Base-by-base conservation (phyloP, 73 alveolate genomes). In the Effrenium voratum region DNA sequence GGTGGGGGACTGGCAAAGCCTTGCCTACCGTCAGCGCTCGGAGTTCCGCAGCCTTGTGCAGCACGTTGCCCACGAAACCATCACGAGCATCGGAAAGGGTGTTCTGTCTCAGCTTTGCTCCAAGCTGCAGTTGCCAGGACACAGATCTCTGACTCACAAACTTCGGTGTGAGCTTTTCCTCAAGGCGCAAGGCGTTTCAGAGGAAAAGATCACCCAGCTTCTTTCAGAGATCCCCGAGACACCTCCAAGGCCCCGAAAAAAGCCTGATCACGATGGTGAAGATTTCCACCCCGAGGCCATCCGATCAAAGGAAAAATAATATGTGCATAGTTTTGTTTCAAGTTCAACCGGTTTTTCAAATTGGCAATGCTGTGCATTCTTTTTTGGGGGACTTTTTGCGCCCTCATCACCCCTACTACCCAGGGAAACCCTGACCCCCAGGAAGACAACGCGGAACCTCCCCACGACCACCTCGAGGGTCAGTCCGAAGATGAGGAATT, bases 211-310 rank as follows among this genome's bases (percentile, higher is more conserved):
- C 44, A 49, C 36, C 66, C 2, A 2, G 2, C 47, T 85, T 24
- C n/a, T 85, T 44, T 44, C 34, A 34, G 43, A 40, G 81, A 55
- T 85, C 26, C 93, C 93, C 13, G 81, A 81, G 19, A 46, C 45
- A 26, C 87, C 87, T 2, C 63, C 87, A 22, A 57, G 87, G 10
- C 40, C 40, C 44, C 43, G 47, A 43, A 77, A 77, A 24, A 60
- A 68, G 81, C n/a, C n/a, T n/a, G 81, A 44, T 4, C 49, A 81
- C 0, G 92, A 81, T 4, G 75, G 41, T 3, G 92, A 2, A n/a
- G 92, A 81, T 2, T 63, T 10, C 8, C 76, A 34, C 38, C 59
- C 75, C 2, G 47, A 70, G 22, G 66, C 46, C 30, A 1, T 47
- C 36, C 34, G 44, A 70, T 2, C 47, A 70, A 32, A 22, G 6